Conservation (phyloP, 371 early-diverging fungal genomes). For the Apophysomyces variabilis region DNA sequence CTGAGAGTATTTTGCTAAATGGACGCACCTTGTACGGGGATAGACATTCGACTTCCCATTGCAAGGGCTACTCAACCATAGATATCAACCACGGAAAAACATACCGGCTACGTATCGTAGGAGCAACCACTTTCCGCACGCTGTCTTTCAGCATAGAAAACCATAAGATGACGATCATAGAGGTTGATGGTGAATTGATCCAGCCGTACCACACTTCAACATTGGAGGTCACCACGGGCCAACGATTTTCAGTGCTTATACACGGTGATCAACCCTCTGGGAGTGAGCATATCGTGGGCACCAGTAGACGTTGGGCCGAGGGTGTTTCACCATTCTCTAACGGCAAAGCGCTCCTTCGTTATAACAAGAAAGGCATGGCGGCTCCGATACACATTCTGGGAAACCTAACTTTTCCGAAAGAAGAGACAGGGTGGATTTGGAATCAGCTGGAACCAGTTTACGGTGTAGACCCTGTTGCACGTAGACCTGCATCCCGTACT, state of each 20-base stretch:
- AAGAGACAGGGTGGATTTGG: constrained; percentile 26
- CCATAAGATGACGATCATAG: constrained; percentile 46
- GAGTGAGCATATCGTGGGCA: constrained; percentile 23
- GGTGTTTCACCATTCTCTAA: constrained; percentile 22
- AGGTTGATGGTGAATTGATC: constrained; percentile 42
- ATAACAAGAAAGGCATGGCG: constrained; percentile 3
- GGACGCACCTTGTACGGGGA: constrained; percentile 33
- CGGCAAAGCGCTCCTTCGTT: constrained; percentile 29
- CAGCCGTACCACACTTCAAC: constrained; percentile 33
- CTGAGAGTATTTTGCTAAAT: constrained; percentile 49
- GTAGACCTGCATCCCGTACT: constrained; percentile 21
- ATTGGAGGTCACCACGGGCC: constrained; percentile 45
- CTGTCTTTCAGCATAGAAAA: constrained; percentile 34
- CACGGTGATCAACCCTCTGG: constrained; percentile 21
- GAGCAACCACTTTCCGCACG: constrained; percentile 37
- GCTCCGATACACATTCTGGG: not conserved
- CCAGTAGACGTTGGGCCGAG: constrained; percentile 31
- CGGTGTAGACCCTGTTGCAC: constrained; percentile 29
- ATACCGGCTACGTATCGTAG: constrained; percentile 48
- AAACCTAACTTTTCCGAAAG: not conserved
- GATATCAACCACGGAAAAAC: constrained; percentile 32
- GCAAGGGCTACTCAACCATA: constrained; percentile 31
- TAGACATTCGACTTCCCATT: constrained; percentile 11
- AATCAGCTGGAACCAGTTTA: constrained; percentile 23
- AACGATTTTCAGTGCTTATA: constrained; percentile 44